Evolutionary conservation across 352 stramenopile species (phyloP).

Genomic region (Phytophthora pseudosyringae): DNA sequence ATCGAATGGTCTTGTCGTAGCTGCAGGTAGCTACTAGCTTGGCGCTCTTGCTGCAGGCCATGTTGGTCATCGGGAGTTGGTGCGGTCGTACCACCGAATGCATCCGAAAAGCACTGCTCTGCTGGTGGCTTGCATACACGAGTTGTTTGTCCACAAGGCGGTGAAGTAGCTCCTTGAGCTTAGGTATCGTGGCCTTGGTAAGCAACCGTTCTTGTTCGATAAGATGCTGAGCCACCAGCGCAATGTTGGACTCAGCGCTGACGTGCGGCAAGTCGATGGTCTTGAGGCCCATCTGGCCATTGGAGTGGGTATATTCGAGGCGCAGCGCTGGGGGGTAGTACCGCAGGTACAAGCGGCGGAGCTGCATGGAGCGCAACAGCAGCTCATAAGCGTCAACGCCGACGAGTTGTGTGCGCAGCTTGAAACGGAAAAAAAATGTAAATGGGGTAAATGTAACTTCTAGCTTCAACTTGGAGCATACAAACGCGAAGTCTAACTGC

Average conservation of each 20-base stretch:
- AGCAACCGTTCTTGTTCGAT: constrained; percentile 68
- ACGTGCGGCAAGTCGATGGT: constrained; percentile 74
- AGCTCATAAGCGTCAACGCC: constrained; percentile 9
- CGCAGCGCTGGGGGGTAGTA: constrained; percentile 77
- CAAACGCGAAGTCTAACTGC: constrained; percentile 3
- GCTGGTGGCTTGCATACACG: constrained; percentile 32
- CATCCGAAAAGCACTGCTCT: constrained; percentile 34
- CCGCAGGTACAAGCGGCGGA: constrained; percentile 70
- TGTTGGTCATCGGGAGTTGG: constrained; percentile 73
- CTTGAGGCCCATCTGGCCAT: constrained; percentile 52
- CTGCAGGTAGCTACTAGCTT: constrained; percentile 65
- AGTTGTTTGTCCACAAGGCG: constrained; percentile 78
- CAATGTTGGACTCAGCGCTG: constrained; percentile 73
- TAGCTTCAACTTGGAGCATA: constrained; percentile 8
- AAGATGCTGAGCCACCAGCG: constrained; percentile 55
- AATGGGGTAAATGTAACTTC: constrained; percentile 3
- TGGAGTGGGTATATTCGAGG: constrained; percentile 64
- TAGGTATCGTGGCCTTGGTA: constrained; percentile 43
- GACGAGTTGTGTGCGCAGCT: no score
- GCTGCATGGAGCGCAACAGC: constrained; percentile 48
- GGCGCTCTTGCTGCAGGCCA: constrained; percentile 72
- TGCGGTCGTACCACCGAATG: constrained; percentile 60
- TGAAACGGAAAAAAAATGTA: constrained; percentile 13
- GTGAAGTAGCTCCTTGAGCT: constrained; percentile 70
- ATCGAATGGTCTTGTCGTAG: constrained; percentile 80